These are phyloP conservation scores for Wickerhamomyces silvicola DNA, from an alignment of 805 yeast species.

Conservation along the genomic window DNA sequence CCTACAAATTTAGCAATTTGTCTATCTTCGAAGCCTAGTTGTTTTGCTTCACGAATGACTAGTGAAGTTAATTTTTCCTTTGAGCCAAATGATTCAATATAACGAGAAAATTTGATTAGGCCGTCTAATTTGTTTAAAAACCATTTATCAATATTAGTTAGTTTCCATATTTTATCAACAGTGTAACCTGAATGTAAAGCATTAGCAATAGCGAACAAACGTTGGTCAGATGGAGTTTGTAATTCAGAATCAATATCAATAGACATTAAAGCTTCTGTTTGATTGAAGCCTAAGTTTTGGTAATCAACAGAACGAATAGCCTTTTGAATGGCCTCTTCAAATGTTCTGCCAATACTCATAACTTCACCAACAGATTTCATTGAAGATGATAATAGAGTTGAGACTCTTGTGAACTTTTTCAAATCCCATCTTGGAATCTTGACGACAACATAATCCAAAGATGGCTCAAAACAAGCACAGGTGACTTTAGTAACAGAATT, in stretches of 20 bases:
- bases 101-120: conserved; percentile 64
- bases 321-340: conserved; percentile 96
- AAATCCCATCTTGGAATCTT: conserved; percentile 99
- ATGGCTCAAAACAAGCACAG: conserved; percentile 96
- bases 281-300: conserved; percentile 87
- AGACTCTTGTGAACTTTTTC: conserved; percentile 90
- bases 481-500: conserved; percentile 93
- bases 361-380: conserved; percentile 99
- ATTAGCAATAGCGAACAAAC: conserved; percentile 93
- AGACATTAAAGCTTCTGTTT: conserved; percentile 70
- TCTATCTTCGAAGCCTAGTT: conserved; percentile 94
- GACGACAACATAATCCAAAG: conserved; percentile 92
- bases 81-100: conserved; percentile 49
- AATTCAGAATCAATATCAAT: conserved; percentile 89
- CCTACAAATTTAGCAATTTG: conserved; percentile 86
- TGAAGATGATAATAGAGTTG: conserved; percentile 78
- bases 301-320: conserved; percentile 96
- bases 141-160: conserved; percentile 95
- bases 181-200: conserved; percentile 85
- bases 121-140: conserved; percentile 81
- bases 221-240: conserved; percentile 96
- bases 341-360: conserved; percentile 95
- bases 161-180: conserved; percentile 85
- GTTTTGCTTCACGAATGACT: conserved; percentile 80
- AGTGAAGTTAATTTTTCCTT: conserved; percentile 53